Percentiles rank a stretch among this genome's conserved stretches.
Evolutionary conservation across 2,329 filamentous ascomycete genomes (phyloP).

Genomic region (Monilinia aucupariae): DNA sequence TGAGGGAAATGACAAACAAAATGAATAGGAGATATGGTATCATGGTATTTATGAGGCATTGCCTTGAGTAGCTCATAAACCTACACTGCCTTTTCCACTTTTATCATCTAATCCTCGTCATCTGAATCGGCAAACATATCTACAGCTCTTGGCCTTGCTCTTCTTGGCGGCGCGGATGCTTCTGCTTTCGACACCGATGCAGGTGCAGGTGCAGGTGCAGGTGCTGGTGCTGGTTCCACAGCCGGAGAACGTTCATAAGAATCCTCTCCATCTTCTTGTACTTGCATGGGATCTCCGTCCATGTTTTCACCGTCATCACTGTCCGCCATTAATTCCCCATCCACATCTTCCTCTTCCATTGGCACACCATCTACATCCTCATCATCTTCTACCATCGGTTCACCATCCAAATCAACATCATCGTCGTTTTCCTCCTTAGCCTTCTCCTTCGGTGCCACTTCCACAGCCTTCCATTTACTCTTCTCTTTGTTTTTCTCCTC

Average conservation of each 20-base stretch:
- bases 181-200: neutral
- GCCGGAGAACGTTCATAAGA: neutral
- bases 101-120: conserved; percentile 32
- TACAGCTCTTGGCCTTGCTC: conserved; percentile 57
- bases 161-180: conserved; percentile 23
- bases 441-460: conserved; percentile 40
- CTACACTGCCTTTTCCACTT: too few species aligned
- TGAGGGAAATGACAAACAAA: neutral
- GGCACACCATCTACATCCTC: conserved; percentile 37
- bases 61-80: too few species aligned
- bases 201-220: neutral
- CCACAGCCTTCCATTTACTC: conserved; percentile 37
- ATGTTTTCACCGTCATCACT: conserved; percentile 37
- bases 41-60: neutral
- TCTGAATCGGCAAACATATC: conserved; percentile 86
- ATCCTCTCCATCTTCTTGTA: conserved; percentile 1
- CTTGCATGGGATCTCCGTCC: conserved; percentile 37
- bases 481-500: conserved; percentile 31
- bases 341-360: conserved; percentile 43
- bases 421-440: conserved; percentile 45
- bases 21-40: neutral
- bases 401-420: conserved; percentile 42
- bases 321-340: conserved; percentile 51
- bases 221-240: neutral
- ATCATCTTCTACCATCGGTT: conserved; percentile 38